Evolutionary conservation across 1,284 basidiomycete genomes (phyloP).

Genomic region (Sanguinoderma infundibulare): DNA sequence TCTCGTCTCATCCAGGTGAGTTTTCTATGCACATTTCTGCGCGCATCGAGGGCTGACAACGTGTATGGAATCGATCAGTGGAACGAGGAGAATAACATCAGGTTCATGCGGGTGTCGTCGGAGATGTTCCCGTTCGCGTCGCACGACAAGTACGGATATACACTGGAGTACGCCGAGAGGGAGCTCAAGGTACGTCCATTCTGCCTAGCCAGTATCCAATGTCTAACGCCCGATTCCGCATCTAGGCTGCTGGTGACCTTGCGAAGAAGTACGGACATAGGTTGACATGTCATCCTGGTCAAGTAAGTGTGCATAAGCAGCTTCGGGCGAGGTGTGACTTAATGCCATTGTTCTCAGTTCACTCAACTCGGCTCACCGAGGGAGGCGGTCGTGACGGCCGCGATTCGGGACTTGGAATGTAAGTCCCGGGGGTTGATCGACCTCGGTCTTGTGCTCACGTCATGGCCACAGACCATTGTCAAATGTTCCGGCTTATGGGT

Average conservation of each 20-base stretch:
- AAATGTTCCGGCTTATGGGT: conserved; percentile 87
- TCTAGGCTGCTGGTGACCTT: conserved; percentile 68
- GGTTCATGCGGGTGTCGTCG: conserved; percentile 84
- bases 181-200: conserved; percentile 44
- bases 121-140: conserved; percentile 94
- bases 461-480: conserved; percentile 63
- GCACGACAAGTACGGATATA: conserved; percentile 81
- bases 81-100: conserved; percentile 81
- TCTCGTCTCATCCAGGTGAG: conserved; percentile 59
- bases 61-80: conserved; percentile 50
- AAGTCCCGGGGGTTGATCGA: conserved; percentile 4
- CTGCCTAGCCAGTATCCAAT: conserved; percentile 15
- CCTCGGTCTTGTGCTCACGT: too few relatives aligned
- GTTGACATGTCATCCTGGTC: conserved; percentile 85
- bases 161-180: conserved; percentile 68
- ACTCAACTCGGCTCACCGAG: conserved; percentile 85
- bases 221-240: background rate
- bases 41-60: too few relatives aligned
- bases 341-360: conserved; percentile 50
- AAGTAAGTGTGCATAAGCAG: conserved; percentile 18
- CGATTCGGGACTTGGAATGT: conserved; percentile 78
- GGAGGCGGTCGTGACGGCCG: conserved; percentile 72
- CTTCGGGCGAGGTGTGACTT: background rate
- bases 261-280: conserved; percentile 82
- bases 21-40: background rate